Percentiles rank a stretch among this genome's conserved stretches.
phyloP scores from a whole-genome alignment of 140 eudicot genomes.

The Cichorium intybus region DNA sequence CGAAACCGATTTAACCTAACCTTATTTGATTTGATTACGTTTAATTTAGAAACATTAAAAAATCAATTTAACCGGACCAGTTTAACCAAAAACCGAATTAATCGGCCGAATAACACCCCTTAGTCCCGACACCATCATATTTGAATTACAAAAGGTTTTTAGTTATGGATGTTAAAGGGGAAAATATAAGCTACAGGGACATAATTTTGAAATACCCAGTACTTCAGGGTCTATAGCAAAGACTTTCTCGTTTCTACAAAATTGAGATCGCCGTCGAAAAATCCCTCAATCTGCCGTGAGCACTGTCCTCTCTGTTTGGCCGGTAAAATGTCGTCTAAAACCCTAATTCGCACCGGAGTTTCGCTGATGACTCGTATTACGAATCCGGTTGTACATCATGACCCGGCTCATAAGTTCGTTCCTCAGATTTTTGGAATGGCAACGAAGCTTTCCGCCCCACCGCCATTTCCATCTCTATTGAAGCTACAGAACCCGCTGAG shows the following conservation, averaged over 20 bases:
- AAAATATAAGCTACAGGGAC: not conserved
- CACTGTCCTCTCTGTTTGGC: constrained; percentile 7
- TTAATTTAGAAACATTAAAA: no score
- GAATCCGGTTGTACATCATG: constrained; percentile 16
- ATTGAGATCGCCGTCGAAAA: constrained; percentile 15
- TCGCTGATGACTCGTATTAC: constrained; percentile 43
- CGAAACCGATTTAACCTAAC: no score
- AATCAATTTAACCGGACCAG: no score
- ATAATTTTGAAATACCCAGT: not conserved
- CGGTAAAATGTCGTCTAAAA: constrained; percentile 61
- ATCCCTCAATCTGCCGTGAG: not conserved
- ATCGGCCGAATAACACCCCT: no score
- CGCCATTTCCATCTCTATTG: constrained; percentile 30
- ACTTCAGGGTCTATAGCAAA: constrained; percentile 9
- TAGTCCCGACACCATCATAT: no score
- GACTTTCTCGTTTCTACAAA: constrained; percentile 9
- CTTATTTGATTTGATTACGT: no score
- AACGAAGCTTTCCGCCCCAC: constrained; percentile 33
- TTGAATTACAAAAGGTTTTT: no score
- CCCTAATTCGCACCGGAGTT: constrained; percentile 73
- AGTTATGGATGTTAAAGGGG: no score
- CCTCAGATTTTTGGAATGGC: constrained; percentile 17
- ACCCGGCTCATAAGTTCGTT: constrained; percentile 14
- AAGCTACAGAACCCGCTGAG: constrained; percentile 25
- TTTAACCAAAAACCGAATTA: no score